Conservation (phyloP, 1,284 basidiomycete genomes). For the Ceratobasidium sp. region DNA sequence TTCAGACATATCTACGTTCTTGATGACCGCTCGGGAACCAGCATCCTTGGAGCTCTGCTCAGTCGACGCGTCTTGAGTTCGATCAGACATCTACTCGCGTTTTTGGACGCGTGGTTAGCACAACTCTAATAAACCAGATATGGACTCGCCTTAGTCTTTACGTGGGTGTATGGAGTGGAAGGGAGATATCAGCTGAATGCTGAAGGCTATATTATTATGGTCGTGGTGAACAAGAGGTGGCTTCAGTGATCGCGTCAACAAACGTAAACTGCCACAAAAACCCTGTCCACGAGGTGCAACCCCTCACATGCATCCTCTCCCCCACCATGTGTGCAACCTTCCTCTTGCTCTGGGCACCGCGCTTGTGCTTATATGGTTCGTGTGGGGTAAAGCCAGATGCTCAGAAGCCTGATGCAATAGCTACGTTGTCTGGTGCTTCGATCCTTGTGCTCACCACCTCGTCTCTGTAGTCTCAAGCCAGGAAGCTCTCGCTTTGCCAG, state of each 20-base stretch:
- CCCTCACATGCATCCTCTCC: constrained; percentile 21
- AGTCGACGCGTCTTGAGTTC: constrained; percentile 38
- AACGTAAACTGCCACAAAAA: constrained; percentile 27
- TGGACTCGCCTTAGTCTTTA: constrained; percentile 13
- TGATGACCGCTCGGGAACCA: constrained; percentile 87
- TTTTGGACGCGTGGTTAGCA: background rate
- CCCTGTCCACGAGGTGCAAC: constrained; percentile 24
- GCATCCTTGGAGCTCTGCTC: constrained; percentile 11
- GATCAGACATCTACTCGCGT: constrained; percentile 31
- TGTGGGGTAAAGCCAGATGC: constrained; percentile 16
- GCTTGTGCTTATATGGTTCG: background rate
- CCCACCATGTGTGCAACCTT: constrained; percentile 30
- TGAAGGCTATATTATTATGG: constrained; percentile 41
- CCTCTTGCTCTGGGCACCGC: constrained; percentile 36
- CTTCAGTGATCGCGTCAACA: constrained; percentile 37
- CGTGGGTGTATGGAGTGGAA: background rate
- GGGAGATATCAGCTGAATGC: constrained; percentile 8
- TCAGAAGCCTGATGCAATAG: constrained; percentile 3
- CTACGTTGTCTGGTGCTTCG: constrained; percentile 29
- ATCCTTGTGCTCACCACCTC: constrained; percentile 29
- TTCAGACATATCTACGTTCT: constrained; percentile 96
- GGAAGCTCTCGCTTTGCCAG: constrained; percentile 31
- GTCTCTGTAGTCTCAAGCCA: background rate
- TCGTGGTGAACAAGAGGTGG: constrained; percentile 41
- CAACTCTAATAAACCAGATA: background rate